Evolutionary conservation across 768 basidiomycete species (phyloP), one percentile per base, ranked within the genome.

Genomic region (Harrya chromipes): DNA sequence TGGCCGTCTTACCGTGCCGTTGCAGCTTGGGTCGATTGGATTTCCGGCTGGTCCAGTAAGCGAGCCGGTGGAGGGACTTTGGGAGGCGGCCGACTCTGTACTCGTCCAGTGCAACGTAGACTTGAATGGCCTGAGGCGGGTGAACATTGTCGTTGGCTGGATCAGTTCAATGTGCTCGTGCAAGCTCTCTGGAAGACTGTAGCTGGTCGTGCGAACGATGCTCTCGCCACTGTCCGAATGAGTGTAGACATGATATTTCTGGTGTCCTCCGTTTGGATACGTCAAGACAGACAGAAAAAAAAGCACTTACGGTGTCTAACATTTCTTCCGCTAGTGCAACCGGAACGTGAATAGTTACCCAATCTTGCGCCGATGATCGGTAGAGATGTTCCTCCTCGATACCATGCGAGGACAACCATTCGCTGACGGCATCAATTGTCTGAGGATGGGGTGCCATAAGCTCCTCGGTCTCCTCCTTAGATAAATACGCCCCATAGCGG

Each of bases 121-220:
- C 49, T 57, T 72, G 46, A 77, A 67, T 8, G 66, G 65, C 53
- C 72, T 77, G 51, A 70, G 66, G 49, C 75, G 75, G 37, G 74
- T 70, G 57, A 88, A 89, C 63, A 80, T 75, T 2, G 85, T 88
- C 3, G 87, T 88, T 0, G 87, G 87, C 52, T 87, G 84, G 24
- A 89, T 70, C 26, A 87, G 65, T 33, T 87, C 84, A 48, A 88
- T 63, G 58, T 87, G 84, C 4, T 71, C 67, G 56, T 82, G 75
- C 40, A 88, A 65, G 48, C 76, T 52, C 40, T 72, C 72, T 0
- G 87, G 87, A 16, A 90, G 75, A 57, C 80, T 83, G 69, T 87
- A 89, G 50, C 71, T 72, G 4, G 80, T 82, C n/a, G 87, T 84
- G 46, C 87, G 79, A 51, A 87, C 69, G 31, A 86, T 63, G 13